Percentiles rank a stretch among this genome's conserved stretches.
Conservation (phyloP, 805 yeast genomes). For the Dipodascus albidus region DNA sequence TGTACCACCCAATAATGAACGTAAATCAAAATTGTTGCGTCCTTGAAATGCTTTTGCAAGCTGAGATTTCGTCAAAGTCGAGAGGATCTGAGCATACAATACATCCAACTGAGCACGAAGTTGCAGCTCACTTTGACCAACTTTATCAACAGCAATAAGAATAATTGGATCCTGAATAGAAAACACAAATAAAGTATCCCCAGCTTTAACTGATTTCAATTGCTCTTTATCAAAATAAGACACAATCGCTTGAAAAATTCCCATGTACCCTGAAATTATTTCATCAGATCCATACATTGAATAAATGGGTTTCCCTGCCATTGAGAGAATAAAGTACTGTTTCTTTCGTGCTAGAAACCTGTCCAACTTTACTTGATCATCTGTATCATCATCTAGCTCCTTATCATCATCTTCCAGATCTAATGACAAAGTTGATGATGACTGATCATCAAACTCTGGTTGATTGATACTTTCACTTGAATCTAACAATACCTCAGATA, state of each 20-base stretch:
- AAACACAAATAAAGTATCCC: constrained; percentile 43
- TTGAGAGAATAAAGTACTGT: constrained; percentile 67
- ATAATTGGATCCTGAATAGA: constrained; percentile 57
- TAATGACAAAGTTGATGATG: not conserved
- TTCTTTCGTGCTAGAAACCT: constrained; percentile 33
- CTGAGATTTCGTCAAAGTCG: constrained; percentile 74
- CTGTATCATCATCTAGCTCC: constrained; percentile 20
- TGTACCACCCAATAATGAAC: constrained; percentile 62
- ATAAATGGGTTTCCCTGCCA: constrained; percentile 85
- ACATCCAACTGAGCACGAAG: constrained; percentile 55
- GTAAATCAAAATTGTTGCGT: constrained; percentile 70
- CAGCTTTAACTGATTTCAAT: constrained; percentile 37
- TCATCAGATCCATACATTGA: constrained; percentile 66
- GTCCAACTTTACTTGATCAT: constrained; percentile 19
- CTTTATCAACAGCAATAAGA: constrained; percentile 47
- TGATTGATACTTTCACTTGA: constrained; percentile 8
- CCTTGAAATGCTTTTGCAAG: constrained; percentile 55
- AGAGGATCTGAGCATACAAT: constrained; percentile 65
- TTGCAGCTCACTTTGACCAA: constrained; percentile 28
- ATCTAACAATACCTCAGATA: constrained; percentile 10
- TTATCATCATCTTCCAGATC: not conserved
- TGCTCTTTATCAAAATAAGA: constrained; percentile 45
- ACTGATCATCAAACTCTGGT: not conserved
- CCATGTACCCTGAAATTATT: constrained; percentile 57
- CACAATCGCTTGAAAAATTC: constrained; percentile 69